A percentile compares a stretch with the other conserved stretches of the same genome.
These are phyloP conservation scores for Jacaranda copaia DNA, from an alignment of 257 asterid genomes.

Conservation along the genomic window DNA sequence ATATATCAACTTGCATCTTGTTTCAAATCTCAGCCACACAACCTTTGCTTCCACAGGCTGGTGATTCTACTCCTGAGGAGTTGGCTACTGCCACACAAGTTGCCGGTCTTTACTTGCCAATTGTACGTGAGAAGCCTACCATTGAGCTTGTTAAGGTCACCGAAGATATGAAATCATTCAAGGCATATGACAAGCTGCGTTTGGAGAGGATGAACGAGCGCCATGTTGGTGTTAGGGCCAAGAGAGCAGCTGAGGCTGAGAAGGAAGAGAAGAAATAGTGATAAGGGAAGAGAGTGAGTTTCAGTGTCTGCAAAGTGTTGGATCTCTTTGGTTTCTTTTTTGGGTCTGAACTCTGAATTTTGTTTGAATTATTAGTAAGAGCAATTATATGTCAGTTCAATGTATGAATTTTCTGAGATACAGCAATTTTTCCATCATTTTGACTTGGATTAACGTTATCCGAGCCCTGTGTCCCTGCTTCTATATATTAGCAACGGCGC, in stretches of 20 bases:
- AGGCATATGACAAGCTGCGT: slow-evolving; percentile 79
- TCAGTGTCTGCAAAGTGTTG: slow-evolving; percentile 20
- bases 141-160: slow-evolving; percentile 80
- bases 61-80: slow-evolving; percentile 83
- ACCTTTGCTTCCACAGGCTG: slow-evolving; percentile 48
- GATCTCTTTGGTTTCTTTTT: slow-evolving; percentile 34
- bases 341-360: slow-evolving; percentile 36
- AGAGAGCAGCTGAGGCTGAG: slow-evolving; percentile 95
- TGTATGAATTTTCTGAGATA: slow-evolving; percentile 29
- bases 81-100: slow-evolving; percentile 79
- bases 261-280: slow-evolving; percentile 84
- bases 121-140: slow-evolving; percentile 63
- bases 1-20: background rate
- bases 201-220: slow-evolving; percentile 72
- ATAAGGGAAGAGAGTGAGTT: slow-evolving; percentile 8
- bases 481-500: background rate
- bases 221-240: slow-evolving; percentile 77
- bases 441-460: background rate
- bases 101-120: slow-evolving; percentile 69
- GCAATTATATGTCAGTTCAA: slow-evolving; percentile 18
- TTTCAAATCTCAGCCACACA: background rate
- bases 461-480: no score
- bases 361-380: slow-evolving; percentile 25
- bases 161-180: slow-evolving; percentile 71
- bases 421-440: slow-evolving; percentile 21